Base-by-base conservation (phyloP, 345 rosid genomes). In the Viola odorata region DNA sequence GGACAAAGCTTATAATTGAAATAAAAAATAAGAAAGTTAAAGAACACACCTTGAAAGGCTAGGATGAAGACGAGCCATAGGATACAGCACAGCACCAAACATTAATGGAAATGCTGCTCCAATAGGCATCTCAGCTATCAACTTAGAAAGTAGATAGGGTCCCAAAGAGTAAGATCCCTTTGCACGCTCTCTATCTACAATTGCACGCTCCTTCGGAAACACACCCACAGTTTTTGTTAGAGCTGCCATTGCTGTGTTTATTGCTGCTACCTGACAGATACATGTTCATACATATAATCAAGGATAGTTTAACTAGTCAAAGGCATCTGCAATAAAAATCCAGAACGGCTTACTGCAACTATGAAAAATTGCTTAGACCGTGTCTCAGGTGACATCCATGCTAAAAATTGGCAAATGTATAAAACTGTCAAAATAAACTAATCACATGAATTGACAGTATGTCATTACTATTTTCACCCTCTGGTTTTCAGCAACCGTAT, bases 191-290 rank as follows among this genome's bases (percentile, higher is more conserved):
- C 97, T 87, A 69, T 87, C 91, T 47, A 94, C 96, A 61, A 94
- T 87, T 45, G 89, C 82, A 64, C 97, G 90, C 75, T 94, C 99
- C 80, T 89, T 94, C 45, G 99, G 99, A 73, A 94, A 94, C 63
- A 94, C 95, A 52, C 97, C 91, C 61, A 86, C 96, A 5, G 97
- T 94, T 77, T 89, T 94, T 62, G 99, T 94, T 37, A 94, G 96
- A 77, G 99, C 97, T 79, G 97, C 97, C 99, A 94, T 94, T 50
- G 97, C 99, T 7, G 99, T 94, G 79, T 89, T 94, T 80, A 94
- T 90, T 60, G 97, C 99, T 42, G 95, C 86, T 53, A 94, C 96
- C 97, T 94, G 78, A 63, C 60, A 68, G n/a, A 23, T 23, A 23
- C 32, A 23, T 23, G 2, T 23, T n/a, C n/a, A 23, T 23, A 23